These are phyloP conservation scores for Blastobotrys robertii DNA, from an alignment of 805 yeast species.

Conservation along the genomic window DNA sequence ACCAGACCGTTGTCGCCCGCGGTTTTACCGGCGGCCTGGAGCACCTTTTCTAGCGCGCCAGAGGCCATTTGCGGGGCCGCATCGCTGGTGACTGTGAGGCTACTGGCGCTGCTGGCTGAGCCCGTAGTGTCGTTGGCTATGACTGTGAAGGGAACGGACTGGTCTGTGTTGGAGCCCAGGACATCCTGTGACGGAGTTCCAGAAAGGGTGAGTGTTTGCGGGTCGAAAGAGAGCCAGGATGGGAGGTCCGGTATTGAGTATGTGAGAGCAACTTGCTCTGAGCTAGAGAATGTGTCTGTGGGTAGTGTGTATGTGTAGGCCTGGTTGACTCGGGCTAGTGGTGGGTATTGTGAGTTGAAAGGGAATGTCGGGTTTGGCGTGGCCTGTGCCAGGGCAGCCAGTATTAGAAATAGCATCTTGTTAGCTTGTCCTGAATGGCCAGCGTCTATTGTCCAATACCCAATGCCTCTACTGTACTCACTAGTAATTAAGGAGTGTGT, in stretches of 20 bases:
- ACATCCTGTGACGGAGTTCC: constrained; percentile 42
- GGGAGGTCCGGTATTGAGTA: constrained; percentile 53
- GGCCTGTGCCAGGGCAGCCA: constrained; percentile 22
- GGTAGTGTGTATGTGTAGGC: constrained; percentile 58
- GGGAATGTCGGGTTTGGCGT: constrained; percentile 62
- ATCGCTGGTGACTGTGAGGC: constrained; percentile 49
- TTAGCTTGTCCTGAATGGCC: background rate
- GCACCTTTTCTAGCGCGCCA: constrained; percentile 39
- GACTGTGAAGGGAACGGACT: constrained; percentile 41
- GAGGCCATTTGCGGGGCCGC: constrained; percentile 43
- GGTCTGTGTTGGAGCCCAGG: constrained; percentile 29
- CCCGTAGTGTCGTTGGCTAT: constrained; percentile 58
- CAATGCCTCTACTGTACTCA: too few species aligned
- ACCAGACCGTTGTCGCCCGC: constrained; percentile 71
- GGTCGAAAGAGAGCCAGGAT: constrained; percentile 68
- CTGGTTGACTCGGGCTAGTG: constrained; percentile 66
- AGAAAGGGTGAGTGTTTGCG: constrained; percentile 44
- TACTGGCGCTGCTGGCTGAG: constrained; percentile 36
- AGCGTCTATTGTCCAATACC: too few species aligned
- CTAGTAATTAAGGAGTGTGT: too few species aligned
- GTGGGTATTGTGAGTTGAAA: constrained; percentile 75
- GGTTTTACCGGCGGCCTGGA: constrained; percentile 59
- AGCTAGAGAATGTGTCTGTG: constrained; percentile 51
- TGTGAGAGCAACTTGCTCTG: constrained; percentile 34
- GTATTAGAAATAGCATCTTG: constrained; percentile 1